Conservation (phyloP, 2,329 filamentous ascomycete genomes). For the Alternaria sp. region DNA sequence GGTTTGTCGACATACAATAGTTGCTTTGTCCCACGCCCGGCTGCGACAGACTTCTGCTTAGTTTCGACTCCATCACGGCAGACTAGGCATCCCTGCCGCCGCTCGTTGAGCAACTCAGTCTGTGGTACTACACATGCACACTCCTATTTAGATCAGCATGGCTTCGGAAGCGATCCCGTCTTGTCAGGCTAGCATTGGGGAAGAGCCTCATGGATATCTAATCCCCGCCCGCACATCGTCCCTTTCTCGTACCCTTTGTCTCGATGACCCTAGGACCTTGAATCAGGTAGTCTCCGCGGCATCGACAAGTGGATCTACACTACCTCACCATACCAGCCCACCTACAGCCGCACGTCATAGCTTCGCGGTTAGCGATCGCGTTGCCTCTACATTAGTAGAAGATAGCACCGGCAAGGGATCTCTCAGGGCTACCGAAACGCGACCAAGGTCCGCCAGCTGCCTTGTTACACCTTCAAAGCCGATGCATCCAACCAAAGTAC, state of each 20-base stretch:
- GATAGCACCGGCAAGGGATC: not conserved
- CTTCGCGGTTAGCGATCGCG: slow-evolving; percentile 4
- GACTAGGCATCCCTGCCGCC: slow-evolving; percentile 25
- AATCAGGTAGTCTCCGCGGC: slow-evolving; percentile 4
- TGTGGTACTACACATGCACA: slow-evolving; percentile 18
- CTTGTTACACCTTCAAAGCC: slow-evolving; percentile 21
- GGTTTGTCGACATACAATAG: slow-evolving; percentile 3
- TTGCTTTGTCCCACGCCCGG: slow-evolving; percentile 27
- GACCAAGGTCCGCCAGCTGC: slow-evolving; percentile 27
- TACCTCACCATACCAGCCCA: slow-evolving; percentile 3
- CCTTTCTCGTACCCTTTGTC: not conserved
- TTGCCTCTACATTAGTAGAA: not conserved
- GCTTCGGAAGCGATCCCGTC: slow-evolving; percentile 17
- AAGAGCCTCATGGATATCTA: slow-evolving; percentile 22
- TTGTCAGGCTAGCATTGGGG: slow-evolving; percentile 19
- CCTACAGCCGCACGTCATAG: slow-evolving; percentile 9
- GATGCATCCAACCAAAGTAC: slow-evolving; percentile 34
- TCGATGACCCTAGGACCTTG: not conserved
- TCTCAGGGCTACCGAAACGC: not conserved
- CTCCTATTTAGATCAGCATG: slow-evolving; percentile 30
- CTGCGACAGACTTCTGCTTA: slow-evolving; percentile 8
- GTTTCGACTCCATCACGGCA: slow-evolving; percentile 15
- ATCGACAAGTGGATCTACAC: slow-evolving; percentile 1
- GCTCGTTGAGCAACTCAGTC: slow-evolving; percentile 17
- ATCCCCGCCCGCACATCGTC: slow-evolving; percentile 28